Percentiles rank a stretch among this genome's conserved stretches.
Evolutionary conservation across 2,329 filamentous ascomycete genomes (phyloP).

Genomic region (Setomelanomma holmii): DNA sequence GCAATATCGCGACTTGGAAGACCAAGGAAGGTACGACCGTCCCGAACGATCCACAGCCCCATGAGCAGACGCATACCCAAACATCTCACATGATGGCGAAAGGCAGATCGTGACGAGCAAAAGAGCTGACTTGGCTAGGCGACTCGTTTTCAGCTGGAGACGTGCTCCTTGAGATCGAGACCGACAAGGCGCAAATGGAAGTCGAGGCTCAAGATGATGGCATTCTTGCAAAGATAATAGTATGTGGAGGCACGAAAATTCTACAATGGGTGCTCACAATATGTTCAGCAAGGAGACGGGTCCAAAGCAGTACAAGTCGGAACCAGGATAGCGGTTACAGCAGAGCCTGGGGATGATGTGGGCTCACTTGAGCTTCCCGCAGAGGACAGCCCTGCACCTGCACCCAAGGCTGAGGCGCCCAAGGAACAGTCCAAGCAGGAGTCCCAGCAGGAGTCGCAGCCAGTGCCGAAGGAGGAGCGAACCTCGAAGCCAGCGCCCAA

Average conservation of each 20-base stretch:
- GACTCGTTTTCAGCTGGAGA: slow-evolving; percentile 83
- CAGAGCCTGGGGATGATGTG: slow-evolving; percentile 82
- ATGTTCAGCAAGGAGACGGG: slow-evolving; percentile 66
- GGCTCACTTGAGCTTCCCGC: slow-evolving; percentile 75
- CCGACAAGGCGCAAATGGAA: slow-evolving; percentile 94
- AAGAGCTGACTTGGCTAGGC: slow-evolving; percentile 51
- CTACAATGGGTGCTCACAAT: slow-evolving; percentile 11
- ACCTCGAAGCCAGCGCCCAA: slow-evolving; percentile 41
- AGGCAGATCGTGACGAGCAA: not conserved
- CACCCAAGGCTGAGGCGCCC: slow-evolving; percentile 47
- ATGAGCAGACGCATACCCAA: too few species aligned
- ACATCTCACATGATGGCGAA: too few species aligned
- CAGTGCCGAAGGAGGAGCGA: slow-evolving; percentile 45
- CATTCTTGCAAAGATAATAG: slow-evolving; percentile 81
- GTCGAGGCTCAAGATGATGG: slow-evolving; percentile 93
- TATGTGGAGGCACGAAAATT: slow-evolving; percentile 27
- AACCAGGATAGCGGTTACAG: slow-evolving; percentile 80
- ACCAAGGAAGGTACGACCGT: slow-evolving; percentile 72
- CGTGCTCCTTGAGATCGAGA: slow-evolving; percentile 90
- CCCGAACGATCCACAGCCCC: not conserved
- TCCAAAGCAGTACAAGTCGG: slow-evolving; percentile 81
- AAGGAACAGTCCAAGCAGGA: slow-evolving; percentile 39
- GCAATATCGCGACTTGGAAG: slow-evolving; percentile 84
- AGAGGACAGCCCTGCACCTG: slow-evolving; percentile 63
- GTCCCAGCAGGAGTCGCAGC: slow-evolving; percentile 23